phyloP scores from a whole-genome alignment of 768 basidiomycete genomes.

The Boletus sensibilis region DNA sequence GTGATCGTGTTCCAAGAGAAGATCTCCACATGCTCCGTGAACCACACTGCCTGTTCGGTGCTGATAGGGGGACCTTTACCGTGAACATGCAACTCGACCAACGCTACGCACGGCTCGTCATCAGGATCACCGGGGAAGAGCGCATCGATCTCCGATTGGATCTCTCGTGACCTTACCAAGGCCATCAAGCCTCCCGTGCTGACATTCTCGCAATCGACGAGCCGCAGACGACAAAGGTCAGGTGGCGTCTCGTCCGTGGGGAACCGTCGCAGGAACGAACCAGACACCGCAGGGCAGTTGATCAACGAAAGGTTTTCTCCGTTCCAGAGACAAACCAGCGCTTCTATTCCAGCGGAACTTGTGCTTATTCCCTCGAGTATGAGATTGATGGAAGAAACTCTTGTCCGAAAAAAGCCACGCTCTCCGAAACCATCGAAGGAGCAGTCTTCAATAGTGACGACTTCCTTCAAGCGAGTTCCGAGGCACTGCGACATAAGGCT shows the following conservation, averaged over 20 bases:
- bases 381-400: constrained; percentile 1
- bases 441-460: not conserved
- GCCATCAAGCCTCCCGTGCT: not conserved
- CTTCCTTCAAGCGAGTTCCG: constrained; percentile 4
- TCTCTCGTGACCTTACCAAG: constrained; percentile 1
- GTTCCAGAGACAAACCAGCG: constrained; percentile 6
- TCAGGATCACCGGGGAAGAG: not conserved
- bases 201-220: constrained; percentile 7
- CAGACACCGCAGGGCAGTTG: constrained; percentile 4
- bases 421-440: constrained; percentile 3
- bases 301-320: constrained; percentile 6
- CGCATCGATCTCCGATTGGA: not conserved
- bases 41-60: constrained; percentile 3
- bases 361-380: constrained; percentile 1
- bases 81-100: constrained; percentile 3
- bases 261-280: constrained; percentile 2
- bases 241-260: constrained; percentile 1
- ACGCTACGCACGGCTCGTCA: not conserved
- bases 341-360: not conserved
- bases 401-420: not conserved
- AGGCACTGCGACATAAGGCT: constrained; percentile 1
- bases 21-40: not conserved
- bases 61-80: constrained; percentile 3
- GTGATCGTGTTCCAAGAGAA: constrained; percentile 9
- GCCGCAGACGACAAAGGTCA: constrained; percentile 1